phyloP scores from a whole-genome alignment of 495 filamentous ascomycete genomes.

The Xanthoparmelia taractica region DNA sequence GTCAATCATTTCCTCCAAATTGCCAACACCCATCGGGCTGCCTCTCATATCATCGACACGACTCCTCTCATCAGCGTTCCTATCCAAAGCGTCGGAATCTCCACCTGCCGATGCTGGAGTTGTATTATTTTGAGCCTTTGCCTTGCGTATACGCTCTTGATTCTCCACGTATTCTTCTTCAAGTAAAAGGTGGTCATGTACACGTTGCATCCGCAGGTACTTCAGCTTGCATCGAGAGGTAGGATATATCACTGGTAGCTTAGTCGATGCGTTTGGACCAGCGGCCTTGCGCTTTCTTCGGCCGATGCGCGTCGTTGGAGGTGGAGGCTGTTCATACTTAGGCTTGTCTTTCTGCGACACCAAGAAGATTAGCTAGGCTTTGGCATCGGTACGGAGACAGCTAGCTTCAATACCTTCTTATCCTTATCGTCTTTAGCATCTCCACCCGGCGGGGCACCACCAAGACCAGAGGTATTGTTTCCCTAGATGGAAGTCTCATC shows the following conservation, averaged over 20 bases:
- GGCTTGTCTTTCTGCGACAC: conserved; percentile 86
- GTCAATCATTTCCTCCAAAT: conserved; percentile 97
- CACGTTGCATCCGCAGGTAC: conserved; percentile 93
- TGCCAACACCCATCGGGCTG: conserved; percentile 97
- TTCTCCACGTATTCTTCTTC: conserved; percentile 99
- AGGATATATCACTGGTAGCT: conserved; percentile 87
- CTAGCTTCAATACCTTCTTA: conserved; percentile 64
- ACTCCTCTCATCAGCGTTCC: conserved; percentile 90
- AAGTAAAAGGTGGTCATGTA: conserved; percentile 92
- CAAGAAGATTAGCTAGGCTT: conserved; percentile 22
- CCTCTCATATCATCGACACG: conserved; percentile 98
- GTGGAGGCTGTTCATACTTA: conserved; percentile 96
- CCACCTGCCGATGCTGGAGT: conserved; percentile 46
- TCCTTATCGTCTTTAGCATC: conserved; percentile 84
- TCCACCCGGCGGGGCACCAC: conserved; percentile 56
- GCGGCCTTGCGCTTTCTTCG: conserved; percentile 93
- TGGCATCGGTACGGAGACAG: conserved; percentile 7
- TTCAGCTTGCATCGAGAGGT: conserved; percentile 96
- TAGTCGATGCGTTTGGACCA: conserved; percentile 86
- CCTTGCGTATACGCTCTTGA: conserved; percentile 87
- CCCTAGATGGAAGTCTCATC: conserved; percentile 41
- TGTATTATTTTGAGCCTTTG: conserved; percentile 70
- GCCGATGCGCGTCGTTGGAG: conserved; percentile 94
- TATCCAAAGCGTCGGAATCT: conserved; percentile 59
- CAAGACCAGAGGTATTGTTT: conserved; percentile 83